Evolutionary conservation across 805 yeast species (phyloP).

Genomic region (Starmerella sirachaensis): DNA sequence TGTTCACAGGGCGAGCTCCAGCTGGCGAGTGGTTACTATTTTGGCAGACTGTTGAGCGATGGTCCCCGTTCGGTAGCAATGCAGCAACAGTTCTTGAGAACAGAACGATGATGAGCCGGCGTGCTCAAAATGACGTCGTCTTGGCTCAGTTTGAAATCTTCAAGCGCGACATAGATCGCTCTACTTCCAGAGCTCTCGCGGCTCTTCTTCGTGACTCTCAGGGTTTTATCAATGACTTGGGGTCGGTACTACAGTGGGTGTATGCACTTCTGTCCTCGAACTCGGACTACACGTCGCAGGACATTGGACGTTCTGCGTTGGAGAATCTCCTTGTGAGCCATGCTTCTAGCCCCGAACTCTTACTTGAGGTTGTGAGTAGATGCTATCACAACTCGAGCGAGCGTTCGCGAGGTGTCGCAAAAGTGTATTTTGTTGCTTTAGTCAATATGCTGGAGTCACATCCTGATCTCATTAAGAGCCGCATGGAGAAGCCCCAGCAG

Average conservation of each 20-base stretch:
- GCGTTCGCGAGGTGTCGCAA: constrained; percentile 37
- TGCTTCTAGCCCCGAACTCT: constrained; percentile 39
- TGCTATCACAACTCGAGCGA: constrained; percentile 46
- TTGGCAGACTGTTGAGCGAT: constrained; percentile 71
- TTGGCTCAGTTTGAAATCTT: constrained; percentile 52
- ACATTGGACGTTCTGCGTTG: constrained; percentile 60
- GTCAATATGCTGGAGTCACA: constrained; percentile 48
- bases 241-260: constrained; percentile 67
- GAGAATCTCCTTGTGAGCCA: constrained; percentile 54
- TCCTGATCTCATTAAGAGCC: constrained; percentile 27
- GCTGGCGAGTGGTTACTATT: constrained; percentile 39
- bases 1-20: constrained; percentile 18
- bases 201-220: constrained; percentile 51
- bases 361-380: constrained; percentile 51
- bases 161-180: constrained; percentile 50
- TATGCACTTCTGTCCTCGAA: constrained; percentile 49
- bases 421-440: constrained; percentile 58
- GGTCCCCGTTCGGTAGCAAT: constrained; percentile 85
- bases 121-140: constrained; percentile 19
- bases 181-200: constrained; percentile 78
- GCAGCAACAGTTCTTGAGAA: constrained; percentile 51
- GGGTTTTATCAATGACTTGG: constrained; percentile 31
- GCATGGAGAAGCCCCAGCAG: constrained; percentile 41
- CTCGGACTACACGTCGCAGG: constrained; percentile 42
- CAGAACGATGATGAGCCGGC: constrained; percentile 44